A percentile compares a stretch with the other conserved stretches of the same genome.
These are phyloP conservation scores for Thalassiosira delicatula DNA, from an alignment of 352 stramenopile genomes.

Conservation along the genomic window DNA sequence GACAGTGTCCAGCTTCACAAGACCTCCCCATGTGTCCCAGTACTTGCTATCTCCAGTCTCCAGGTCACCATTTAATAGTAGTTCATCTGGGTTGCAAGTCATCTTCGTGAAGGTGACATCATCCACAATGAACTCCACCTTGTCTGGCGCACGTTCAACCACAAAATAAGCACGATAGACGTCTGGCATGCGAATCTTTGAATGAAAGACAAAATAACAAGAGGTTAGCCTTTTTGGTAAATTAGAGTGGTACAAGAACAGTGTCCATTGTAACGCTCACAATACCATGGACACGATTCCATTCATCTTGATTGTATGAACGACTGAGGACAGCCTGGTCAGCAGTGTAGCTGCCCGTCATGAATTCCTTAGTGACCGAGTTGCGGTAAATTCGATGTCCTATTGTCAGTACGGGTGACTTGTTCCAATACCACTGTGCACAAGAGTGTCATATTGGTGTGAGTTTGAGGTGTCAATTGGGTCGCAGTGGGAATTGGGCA, in stretches of 20 bases:
- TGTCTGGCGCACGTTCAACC: slow-evolving; percentile 50
- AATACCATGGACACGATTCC: slow-evolving; percentile 57
- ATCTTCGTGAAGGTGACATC: slow-evolving; percentile 48
- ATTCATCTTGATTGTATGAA: slow-evolving; percentile 44
- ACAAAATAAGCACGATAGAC: slow-evolving; percentile 36
- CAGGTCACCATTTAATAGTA: slow-evolving; percentile 57
- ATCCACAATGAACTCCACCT: slow-evolving; percentile 53
- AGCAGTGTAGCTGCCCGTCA: slow-evolving; percentile 15
- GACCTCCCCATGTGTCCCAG: slow-evolving; percentile 50
- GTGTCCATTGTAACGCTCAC: not conserved
- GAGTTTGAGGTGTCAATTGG: too few species aligned
- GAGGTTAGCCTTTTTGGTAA: not conserved
- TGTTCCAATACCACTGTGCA: slow-evolving; percentile 5
- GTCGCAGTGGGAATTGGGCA: not conserved
- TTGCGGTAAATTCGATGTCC: slow-evolving; percentile 26
- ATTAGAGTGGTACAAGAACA: not conserved
- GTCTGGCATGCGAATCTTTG: not conserved
- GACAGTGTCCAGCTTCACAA: slow-evolving; percentile 20
- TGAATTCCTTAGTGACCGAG: slow-evolving; percentile 32
- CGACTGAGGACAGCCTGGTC: slow-evolving; percentile 35
- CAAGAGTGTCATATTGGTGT: too few species aligned
- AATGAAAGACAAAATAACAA: not conserved
- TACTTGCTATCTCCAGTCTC: slow-evolving; percentile 52
- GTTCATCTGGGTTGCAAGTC: slow-evolving; percentile 31
- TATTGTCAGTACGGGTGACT: slow-evolving; percentile 37